Conservation (phyloP, 2,329 filamentous ascomycete genomes). For the Cadophora luteo-olivacea region DNA sequence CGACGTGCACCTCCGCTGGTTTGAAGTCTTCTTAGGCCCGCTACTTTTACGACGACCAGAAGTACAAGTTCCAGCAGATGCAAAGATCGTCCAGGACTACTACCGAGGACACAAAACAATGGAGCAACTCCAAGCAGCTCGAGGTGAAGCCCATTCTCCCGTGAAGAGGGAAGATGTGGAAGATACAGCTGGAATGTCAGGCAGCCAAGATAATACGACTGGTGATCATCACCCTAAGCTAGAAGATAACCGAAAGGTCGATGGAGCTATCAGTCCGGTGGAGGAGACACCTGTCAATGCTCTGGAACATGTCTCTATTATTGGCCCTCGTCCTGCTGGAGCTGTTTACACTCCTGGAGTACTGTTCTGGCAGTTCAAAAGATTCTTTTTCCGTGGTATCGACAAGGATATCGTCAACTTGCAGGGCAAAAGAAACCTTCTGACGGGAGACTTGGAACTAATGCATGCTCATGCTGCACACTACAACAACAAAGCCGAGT, state of each 20-base stretch:
- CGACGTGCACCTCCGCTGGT: slow-evolving; percentile 52
- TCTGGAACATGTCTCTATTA: neutral
- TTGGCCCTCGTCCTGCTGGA: neutral
- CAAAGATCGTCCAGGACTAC: slow-evolving; percentile 47
- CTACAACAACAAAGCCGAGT: slow-evolving; percentile 68
- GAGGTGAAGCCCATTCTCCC: slow-evolving; percentile 1
- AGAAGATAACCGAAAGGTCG: too few species aligned
- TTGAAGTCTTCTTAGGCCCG: slow-evolving; percentile 51
- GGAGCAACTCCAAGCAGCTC: slow-evolving; percentile 38
- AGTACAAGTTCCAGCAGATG: slow-evolving; percentile 30
- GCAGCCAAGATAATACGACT: too few species aligned
- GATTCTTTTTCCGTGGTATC: slow-evolving; percentile 55
- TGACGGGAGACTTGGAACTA: slow-evolving; percentile 58
- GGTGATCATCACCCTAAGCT: too few species aligned
- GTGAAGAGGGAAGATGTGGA: neutral
- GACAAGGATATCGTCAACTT: slow-evolving; percentile 49
- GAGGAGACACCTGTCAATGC: too few species aligned
- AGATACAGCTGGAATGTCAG: too few species aligned
- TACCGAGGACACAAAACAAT: slow-evolving; percentile 49
- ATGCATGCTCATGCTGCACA: slow-evolving; percentile 59
- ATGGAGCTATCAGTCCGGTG: too few species aligned
- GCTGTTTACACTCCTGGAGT: slow-evolving; percentile 25
- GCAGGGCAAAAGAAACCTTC: slow-evolving; percentile 49
- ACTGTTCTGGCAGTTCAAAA: slow-evolving; percentile 44
- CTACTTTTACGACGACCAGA: slow-evolving; percentile 49